These are phyloP conservation scores for Ilex paraguariensis DNA, from an alignment of 305 asterid species.

Conservation along the genomic window DNA sequence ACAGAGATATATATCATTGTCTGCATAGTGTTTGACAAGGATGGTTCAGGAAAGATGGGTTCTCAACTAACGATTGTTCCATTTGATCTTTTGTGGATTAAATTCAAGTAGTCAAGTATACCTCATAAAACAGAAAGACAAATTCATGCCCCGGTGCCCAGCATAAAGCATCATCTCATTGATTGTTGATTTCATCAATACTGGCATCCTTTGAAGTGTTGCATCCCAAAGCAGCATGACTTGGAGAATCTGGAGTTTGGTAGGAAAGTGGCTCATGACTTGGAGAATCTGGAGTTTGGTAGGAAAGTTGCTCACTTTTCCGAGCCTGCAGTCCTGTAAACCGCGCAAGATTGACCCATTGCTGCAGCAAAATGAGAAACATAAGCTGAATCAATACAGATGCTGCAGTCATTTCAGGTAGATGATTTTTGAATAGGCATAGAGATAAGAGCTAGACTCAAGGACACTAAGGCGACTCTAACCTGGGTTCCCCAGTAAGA, in stretches of 20 bases:
- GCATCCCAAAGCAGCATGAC: constrained; percentile 40
- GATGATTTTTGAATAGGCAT: too few species aligned
- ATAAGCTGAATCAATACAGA: neutral
- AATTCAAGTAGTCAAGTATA: too few species aligned
- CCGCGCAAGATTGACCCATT: constrained; percentile 93
- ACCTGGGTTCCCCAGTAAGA: constrained; percentile 99
- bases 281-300: constrained; percentile 34
- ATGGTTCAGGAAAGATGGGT: too few species aligned
- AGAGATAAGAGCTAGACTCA: neutral
- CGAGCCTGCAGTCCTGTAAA: constrained; percentile 78
- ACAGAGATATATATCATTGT: too few species aligned
- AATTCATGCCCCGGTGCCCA: too few species aligned
- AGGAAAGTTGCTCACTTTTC: constrained; percentile 32
- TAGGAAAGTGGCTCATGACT: constrained; percentile 26
- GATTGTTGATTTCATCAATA: constrained; percentile 48
- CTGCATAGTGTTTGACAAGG: too few species aligned
- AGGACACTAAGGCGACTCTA: constrained; percentile 11
- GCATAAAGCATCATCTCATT: neutral
- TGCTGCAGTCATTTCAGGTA: neutral
- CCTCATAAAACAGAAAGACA: too few species aligned
- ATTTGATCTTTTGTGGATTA: too few species aligned
- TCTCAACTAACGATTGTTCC: too few species aligned
- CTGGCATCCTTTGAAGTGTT: constrained; percentile 40
- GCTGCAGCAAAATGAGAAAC: constrained; percentile 43
- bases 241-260: constrained; percentile 35